Percentiles rank a stretch among this genome's conserved stretches.
These are phyloP conservation scores for Trichosporon sp. DNA, from an alignment of 1,284 basidiomycete genomes.

Conservation along the genomic window DNA sequence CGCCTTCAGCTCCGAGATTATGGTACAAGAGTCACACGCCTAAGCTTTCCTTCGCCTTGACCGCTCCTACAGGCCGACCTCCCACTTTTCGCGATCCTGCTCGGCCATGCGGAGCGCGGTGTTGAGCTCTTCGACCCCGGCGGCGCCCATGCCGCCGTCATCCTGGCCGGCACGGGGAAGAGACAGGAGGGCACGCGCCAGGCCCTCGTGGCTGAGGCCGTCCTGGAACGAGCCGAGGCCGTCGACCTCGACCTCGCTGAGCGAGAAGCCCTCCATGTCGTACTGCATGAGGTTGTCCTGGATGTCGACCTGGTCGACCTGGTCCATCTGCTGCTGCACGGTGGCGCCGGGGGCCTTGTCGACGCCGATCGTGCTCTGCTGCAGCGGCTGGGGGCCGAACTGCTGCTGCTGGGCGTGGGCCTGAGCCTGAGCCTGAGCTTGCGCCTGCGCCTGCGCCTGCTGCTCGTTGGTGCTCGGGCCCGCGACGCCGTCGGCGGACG, in stretches of 20 bases:
- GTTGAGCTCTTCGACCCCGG: slow-evolving; percentile 10
- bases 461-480: not conserved
- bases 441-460: not conserved
- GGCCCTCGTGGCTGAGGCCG: slow-evolving; percentile 18
- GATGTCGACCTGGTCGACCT: slow-evolving; percentile 4
- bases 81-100: slow-evolving; percentile 18
- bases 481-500: not conserved
- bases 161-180: slow-evolving; percentile 15
- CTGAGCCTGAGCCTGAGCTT: not conserved
- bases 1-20: not conserved
- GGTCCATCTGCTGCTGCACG: not conserved
- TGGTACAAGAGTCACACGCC: not conserved
- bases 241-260: not conserved
- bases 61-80: slow-evolving; percentile 1
- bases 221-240: not conserved
- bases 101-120: slow-evolving; percentile 22
- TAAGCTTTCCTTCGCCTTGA: not conserved
- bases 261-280: slow-evolving; percentile 36
- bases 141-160: slow-evolving; percentile 7
- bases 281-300: slow-evolving; percentile 54
- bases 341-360: not conserved
- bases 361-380: not conserved
- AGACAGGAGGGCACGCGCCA: slow-evolving; percentile 22
- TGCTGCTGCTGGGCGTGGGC: not conserved
- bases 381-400: not conserved